Evolutionary conservation across 306 rosid species (phyloP).

Genomic region (Malus sieversii): DNA sequence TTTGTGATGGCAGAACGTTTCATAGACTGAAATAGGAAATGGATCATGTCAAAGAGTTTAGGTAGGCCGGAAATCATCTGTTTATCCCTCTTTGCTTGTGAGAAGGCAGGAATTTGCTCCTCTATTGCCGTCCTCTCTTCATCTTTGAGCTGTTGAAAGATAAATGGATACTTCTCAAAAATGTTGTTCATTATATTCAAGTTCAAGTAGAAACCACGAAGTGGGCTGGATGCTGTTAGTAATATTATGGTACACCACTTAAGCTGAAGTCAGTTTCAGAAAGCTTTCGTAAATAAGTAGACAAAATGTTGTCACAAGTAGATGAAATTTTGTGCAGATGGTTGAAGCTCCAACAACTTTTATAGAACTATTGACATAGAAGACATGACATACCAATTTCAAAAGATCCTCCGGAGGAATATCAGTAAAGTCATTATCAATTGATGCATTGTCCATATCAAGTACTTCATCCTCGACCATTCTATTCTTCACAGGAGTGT

Average conservation of each 20-base stretch:
- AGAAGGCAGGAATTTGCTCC: constrained; percentile 61
- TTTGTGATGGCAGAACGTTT: constrained; percentile 51
- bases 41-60: constrained; percentile 67
- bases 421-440: constrained; percentile 35
- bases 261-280: neutral
- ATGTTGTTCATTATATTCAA: neutral
- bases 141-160: constrained; percentile 56
- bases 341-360: neutral
- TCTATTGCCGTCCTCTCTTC: constrained; percentile 57
- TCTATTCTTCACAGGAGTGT: constrained; percentile 56
- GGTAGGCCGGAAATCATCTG: constrained; percentile 57
- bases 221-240: neutral
- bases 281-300: neutral
- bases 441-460: constrained; percentile 16
- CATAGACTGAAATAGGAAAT: constrained; percentile 41
- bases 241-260: neutral
- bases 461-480: constrained; percentile 7
- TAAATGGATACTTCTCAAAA: constrained; percentile 1
- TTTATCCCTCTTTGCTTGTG: constrained; percentile 60
- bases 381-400: constrained; percentile 53
- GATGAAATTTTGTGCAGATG: neutral
- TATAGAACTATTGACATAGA: neutral
- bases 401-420: constrained; percentile 50
- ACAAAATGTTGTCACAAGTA: neutral
- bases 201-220: neutral